A percentile compares a stretch with the other conserved stretches of the same genome.
Conservation (phyloP, 495 filamentous ascomycete genomes). For the Xylaria bambusicola region DNA sequence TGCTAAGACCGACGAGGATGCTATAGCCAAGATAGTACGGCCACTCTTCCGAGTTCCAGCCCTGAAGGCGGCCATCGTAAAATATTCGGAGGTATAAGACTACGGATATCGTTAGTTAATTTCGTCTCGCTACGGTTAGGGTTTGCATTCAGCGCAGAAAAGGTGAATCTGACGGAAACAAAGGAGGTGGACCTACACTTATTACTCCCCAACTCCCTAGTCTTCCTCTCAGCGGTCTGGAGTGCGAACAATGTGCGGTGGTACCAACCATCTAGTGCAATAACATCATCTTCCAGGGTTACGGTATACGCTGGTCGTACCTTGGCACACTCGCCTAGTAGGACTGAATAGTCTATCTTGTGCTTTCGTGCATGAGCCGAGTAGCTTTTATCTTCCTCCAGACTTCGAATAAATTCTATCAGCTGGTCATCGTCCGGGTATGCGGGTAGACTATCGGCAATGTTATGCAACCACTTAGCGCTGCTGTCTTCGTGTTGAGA, state of each 20-base stretch:
- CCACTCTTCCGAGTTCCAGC: slow-evolving; percentile 59
- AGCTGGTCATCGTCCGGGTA: slow-evolving; percentile 33
- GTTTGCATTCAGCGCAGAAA: too few species aligned
- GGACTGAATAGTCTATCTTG: slow-evolving; percentile 52
- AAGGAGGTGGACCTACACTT: slow-evolving; percentile 24
- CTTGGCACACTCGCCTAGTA: slow-evolving; percentile 49
- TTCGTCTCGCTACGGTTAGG: too few species aligned
- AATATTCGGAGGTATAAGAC: slow-evolving; percentile 58
- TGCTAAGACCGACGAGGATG: slow-evolving; percentile 23
- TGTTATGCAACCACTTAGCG: slow-evolving; percentile 50
- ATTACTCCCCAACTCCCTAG: slow-evolving; percentile 28
- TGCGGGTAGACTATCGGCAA: slow-evolving; percentile 46
- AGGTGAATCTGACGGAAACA: slow-evolving; percentile 6
- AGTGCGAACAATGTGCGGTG: slow-evolving; percentile 45
- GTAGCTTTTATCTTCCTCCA: slow-evolving; percentile 15
- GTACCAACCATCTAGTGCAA: slow-evolving; percentile 56
- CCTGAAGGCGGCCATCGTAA: slow-evolving; percentile 56
- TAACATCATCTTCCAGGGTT: slow-evolving; percentile 59
- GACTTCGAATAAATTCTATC: slow-evolving; percentile 29
- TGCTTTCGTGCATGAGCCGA: slow-evolving; percentile 42
- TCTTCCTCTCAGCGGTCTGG: slow-evolving; percentile 32
- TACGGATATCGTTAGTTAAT: slow-evolving; percentile 7
- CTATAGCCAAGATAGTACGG: slow-evolving; percentile 42
- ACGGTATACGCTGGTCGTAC: slow-evolving; percentile 48
- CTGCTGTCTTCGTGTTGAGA: slow-evolving; percentile 48